A percentile compares a stretch with the other conserved stretches of the same genome.
Evolutionary conservation across 495 filamentous ascomycete genomes (phyloP).

Genomic region (Penicillium antarcticum): DNA sequence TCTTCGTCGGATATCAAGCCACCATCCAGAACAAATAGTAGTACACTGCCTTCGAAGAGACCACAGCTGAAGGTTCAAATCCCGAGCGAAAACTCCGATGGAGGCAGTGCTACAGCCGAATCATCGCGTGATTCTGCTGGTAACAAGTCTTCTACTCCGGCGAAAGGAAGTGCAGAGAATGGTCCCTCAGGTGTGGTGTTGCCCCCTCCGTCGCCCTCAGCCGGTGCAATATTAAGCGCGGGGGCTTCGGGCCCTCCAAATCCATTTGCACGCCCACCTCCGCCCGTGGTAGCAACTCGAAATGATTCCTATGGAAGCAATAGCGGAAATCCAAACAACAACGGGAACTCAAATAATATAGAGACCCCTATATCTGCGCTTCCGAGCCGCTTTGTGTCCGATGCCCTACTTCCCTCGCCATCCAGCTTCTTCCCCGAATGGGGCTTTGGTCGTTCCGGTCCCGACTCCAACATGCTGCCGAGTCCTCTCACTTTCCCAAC

Average conservation of each 20-base stretch:
- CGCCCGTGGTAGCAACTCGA: conserved; percentile 37
- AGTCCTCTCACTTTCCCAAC: conserved; percentile 91
- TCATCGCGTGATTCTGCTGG: conserved; percentile 71
- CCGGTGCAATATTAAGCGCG: conserved; percentile 79
- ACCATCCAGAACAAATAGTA: conserved; percentile 72
- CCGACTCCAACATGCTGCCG: conserved; percentile 77
- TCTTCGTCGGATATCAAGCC: conserved; percentile 63
- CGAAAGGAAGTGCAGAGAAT: conserved; percentile 51
- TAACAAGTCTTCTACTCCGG: conserved; percentile 49
- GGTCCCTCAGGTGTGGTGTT: conserved; percentile 70
- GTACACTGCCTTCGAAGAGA: conserved; percentile 58
- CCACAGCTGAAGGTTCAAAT: conserved; percentile 92
- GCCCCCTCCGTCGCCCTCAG: conserved; percentile 89
- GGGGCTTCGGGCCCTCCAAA: conserved; percentile 92
- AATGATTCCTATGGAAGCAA: conserved; percentile 52
- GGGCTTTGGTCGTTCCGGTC: conserved; percentile 63
- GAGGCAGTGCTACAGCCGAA: conserved; percentile 70
- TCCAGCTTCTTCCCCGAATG: conserved; percentile 91
- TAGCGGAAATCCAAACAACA: conserved; percentile 60
- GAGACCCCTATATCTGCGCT: conserved; percentile 98
- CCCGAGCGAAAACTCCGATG: conserved; percentile 82
- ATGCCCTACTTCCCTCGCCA: conserved; percentile 80
- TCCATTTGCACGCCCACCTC: conserved; percentile 87
- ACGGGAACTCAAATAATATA: conserved; percentile 70
- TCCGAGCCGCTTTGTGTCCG: conserved; percentile 83